phyloP scores from a whole-genome alignment of 495 filamentous ascomycete species.

The Neurospora hispaniola region DNA sequence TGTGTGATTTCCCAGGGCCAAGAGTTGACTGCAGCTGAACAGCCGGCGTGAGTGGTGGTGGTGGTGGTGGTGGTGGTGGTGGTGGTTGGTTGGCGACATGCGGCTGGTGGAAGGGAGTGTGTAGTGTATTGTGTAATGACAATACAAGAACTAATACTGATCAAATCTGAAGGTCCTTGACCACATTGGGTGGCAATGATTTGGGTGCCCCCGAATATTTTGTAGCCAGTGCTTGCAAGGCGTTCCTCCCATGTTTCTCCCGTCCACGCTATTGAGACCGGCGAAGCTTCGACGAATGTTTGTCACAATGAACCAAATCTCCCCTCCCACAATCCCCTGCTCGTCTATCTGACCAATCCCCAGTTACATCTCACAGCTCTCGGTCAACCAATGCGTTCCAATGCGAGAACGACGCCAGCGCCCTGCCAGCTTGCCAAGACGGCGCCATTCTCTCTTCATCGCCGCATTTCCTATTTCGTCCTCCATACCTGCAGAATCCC shows the following conservation, averaged over 20 bases:
- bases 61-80: too few species aligned
- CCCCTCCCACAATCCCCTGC: not conserved
- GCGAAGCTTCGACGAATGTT: not conserved
- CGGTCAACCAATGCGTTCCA: not conserved
- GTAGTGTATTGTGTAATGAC: not conserved
- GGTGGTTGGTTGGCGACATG: not conserved
- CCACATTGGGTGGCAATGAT: not conserved
- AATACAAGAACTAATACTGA: not conserved
- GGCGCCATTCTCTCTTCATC: not conserved
- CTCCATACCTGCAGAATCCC: not conserved
- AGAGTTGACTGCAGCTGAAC: not conserved
- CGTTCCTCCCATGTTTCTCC: not conserved
- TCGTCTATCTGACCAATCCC: not conserved
- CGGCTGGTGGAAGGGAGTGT: not conserved
- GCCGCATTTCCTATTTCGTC: not conserved
- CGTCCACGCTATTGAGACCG: not conserved
- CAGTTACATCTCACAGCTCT: not conserved
- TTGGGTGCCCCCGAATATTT: not conserved
- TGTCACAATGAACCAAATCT: not conserved
- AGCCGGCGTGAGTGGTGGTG: not conserved
- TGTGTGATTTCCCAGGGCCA: not conserved
- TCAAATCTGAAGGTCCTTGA: not conserved
- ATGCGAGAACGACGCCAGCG: not conserved
- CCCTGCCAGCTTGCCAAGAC: not conserved
- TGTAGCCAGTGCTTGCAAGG: not conserved